Conservation (phyloP, 139 green algal species). For the Asterochloris erici region DNA sequence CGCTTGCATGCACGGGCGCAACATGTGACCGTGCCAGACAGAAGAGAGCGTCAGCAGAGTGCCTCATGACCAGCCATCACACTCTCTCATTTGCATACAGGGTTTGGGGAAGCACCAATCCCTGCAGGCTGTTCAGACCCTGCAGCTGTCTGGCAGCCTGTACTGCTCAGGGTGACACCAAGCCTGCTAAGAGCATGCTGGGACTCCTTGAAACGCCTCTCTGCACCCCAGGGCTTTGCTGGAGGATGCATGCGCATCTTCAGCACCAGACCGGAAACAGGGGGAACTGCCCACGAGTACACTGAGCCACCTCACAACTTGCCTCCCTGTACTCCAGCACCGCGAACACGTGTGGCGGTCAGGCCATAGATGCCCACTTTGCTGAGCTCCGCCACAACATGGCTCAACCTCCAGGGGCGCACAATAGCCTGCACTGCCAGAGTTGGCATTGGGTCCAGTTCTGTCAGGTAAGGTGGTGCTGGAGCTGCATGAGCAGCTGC, state of each 20-base stretch:
- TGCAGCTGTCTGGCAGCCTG: neutral
- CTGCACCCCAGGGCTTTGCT: neutral
- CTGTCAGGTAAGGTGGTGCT: too few species aligned
- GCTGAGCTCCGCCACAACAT: constrained; percentile 60
- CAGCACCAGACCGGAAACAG: neutral
- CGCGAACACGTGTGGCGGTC: constrained; percentile 65
- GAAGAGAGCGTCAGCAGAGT: neutral
- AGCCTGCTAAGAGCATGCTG: neutral
- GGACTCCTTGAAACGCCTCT: neutral
- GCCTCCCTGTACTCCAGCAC: constrained; percentile 78
- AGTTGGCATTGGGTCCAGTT: too few species aligned
- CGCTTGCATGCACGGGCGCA: neutral
- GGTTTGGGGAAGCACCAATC: too few species aligned
- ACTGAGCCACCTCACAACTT: neutral
- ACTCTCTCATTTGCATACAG: neutral
- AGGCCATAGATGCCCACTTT: constrained; percentile 69
- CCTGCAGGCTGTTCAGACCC: too few species aligned
- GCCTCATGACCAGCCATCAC: neutral
- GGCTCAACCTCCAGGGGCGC: constrained; percentile 68
- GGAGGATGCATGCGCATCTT: neutral
- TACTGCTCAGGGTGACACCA: neutral
- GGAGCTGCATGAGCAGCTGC: neutral
- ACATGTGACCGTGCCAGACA: neutral
- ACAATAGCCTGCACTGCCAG: constrained; percentile 55
- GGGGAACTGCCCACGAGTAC: too few species aligned